Percentiles rank a stretch among this genome's conserved stretches.
These are phyloP conservation scores for Malassezia arunalokei DNA, from an alignment of 1,284 basidiomycete genomes.

Conservation along the genomic window DNA sequence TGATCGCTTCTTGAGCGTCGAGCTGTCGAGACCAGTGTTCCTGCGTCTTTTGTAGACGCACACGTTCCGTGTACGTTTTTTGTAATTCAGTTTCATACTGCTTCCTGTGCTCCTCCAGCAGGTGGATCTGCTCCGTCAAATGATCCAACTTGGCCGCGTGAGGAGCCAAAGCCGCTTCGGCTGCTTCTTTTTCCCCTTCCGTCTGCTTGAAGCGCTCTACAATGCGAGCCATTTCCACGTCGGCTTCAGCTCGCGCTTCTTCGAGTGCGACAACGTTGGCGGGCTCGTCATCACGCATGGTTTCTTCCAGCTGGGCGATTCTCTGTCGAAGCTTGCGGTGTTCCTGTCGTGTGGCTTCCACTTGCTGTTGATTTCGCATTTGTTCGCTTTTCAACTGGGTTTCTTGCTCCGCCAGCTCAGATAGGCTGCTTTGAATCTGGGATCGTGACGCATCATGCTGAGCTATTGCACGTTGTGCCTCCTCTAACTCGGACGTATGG, in stretches of 20 bases:
- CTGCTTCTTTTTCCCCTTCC: slow-evolving; percentile 20
- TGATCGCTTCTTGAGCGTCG: slow-evolving; percentile 29
- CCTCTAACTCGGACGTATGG: slow-evolving; percentile 23
- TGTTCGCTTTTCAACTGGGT: slow-evolving; percentile 17
- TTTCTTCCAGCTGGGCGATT: slow-evolving; percentile 51
- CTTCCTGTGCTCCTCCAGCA: slow-evolving; percentile 20
- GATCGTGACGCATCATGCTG: not conserved
- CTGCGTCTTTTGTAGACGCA: slow-evolving; percentile 18
- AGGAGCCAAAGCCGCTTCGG: slow-evolving; percentile 40
- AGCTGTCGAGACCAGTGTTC: slow-evolving; percentile 23
- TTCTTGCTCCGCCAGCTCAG: slow-evolving; percentile 2
- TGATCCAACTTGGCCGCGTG: slow-evolving; percentile 14
- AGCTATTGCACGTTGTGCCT: slow-evolving; percentile 8
- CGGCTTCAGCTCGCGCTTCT: slow-evolving; percentile 46
- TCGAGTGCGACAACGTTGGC: slow-evolving; percentile 59
- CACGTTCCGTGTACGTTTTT: slow-evolving; percentile 26
- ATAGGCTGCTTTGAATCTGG: slow-evolving; percentile 17
- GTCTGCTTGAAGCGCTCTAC: slow-evolving; percentile 24
- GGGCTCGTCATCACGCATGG: slow-evolving; percentile 63
- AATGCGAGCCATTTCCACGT: slow-evolving; percentile 24
- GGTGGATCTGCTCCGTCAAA: slow-evolving; percentile 24
- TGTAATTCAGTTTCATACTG: slow-evolving; percentile 49
- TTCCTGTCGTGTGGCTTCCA: slow-evolving; percentile 4
- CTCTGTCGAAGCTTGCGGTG: slow-evolving; percentile 19
- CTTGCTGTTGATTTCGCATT: not conserved